Base-by-base conservation (phyloP, 345 rosid genomes). In the Brassica rapa region DNA sequence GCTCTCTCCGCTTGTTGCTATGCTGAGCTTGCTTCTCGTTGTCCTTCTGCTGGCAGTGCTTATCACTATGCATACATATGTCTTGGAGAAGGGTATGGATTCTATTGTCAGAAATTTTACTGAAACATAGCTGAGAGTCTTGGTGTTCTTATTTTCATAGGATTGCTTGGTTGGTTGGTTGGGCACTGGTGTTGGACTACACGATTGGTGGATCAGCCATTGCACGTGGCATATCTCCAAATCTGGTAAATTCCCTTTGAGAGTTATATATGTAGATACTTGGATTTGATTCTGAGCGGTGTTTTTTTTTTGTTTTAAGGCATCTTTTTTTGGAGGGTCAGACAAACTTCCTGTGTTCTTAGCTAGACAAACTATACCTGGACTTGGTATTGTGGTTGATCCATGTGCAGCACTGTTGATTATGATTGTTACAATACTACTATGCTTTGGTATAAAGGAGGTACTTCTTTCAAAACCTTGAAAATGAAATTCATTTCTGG, bases 11-110 rank as follows among this genome's bases (percentile, higher is more conserved):
- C 99, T 3, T 91, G 92, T 81, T 95, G 99, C 80, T 95, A 95
- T 78, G 99, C 99, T 0, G 99, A 95, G 83, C 96, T 95, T 56
- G 91, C 98, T 59, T 83, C 90, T 79, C 94, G 98, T 0, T 95
- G 97, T 72, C 99, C 99, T 0, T 95, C 99, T 70, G 99, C 99
- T 71, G 99, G 99, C 64, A 95, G 99, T 86, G 99, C 99, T 64
- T 95, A 95, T 86, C 99, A 95, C 32, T 95, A 93, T 83, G 77
- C 99, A 0, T 95, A 95, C 85, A 90, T 95, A 23, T 95, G 98
- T 82, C 84, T 90, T 12, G 99, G 99, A 68, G 99, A 95, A 86
- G 92, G 97, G 99, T 95, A 70, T 19, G 21, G 21, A 6, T 37
- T 37, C 43, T 37, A 37, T 7, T 37, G 11, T 37, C 8, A 37